Base-by-base conservation (phyloP, 208 protist genomes). In the Herpetomonas samuelpessoai region DNA sequence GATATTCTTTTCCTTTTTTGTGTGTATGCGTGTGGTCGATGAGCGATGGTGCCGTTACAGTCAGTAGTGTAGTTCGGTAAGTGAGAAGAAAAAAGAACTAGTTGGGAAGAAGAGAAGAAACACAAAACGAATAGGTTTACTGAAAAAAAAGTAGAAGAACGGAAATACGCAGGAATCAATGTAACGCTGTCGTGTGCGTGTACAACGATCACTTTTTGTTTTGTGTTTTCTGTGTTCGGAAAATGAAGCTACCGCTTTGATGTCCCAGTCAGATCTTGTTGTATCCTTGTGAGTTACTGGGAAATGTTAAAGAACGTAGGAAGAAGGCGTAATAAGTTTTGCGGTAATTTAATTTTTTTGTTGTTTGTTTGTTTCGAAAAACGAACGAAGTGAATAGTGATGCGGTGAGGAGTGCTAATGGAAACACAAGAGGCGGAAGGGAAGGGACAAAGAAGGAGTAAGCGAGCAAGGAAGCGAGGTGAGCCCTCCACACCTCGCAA, bases 321-420 rank as follows among this genome's bases (percentile, higher is more conserved):
- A 58, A 28, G 3, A 16, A 45, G 12, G 9, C 0, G 28, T 46
- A 58, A 62, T 4, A 19, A 18, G 22, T 39, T 39, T 47, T 31
- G 38, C 19, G 10, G 26, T 7, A 47, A 47, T 28, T 24, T 25
- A 31, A 30, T n/a, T 74, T 28, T 19, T 54, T 25, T 50, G 44
- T 29, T 67, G n/a, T 44, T 51, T 58, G 19, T 58, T 66, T 39
- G n/a, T 65, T 65, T 3, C n/a, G n/a, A n/a, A n/a, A n/a, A n/a
- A n/a, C n/a, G n/a, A n/a, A n/a, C n/a, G n/a, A n/a, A n/a, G n/a
- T n/a, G n/a, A n/a, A n/a, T n/a, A n/a, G n/a, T n/a, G n/a, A n/a
- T n/a, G n/a, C n/a, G n/a, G n/a, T n/a, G n/a, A n/a, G 26, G 2
- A 14, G 2, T 53, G 12, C 50, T 56, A 65, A 48, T 56, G 35